Base-by-base conservation (phyloP, 2,329 filamentous ascomycete genomes). In the Colletotrichum liaoningense region DNA sequence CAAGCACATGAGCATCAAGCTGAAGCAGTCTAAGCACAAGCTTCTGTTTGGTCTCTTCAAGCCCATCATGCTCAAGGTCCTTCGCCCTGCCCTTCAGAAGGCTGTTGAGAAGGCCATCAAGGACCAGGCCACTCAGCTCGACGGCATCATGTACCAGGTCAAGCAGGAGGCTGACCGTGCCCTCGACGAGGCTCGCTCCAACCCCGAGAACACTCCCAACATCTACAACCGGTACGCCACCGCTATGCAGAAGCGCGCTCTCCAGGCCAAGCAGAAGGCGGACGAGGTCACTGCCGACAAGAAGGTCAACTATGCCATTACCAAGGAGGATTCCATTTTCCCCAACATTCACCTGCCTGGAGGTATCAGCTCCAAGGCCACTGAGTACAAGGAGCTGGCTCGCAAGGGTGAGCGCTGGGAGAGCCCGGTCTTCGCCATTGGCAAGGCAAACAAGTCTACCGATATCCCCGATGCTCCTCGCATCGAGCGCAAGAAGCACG, bases 11-110 rank as follows among this genome's bases (percentile, higher is more conserved):
- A 90, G 93, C 77, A 92, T 99, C 85, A 98, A 97, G 86, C 83
- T 99, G 76, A 95, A 95, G 88, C 91, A 98, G 87, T 98, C 95
- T 65, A 97, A 93, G 83, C 95, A 98, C 89, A 99, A 98, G 90
- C 80, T 97, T 14, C 88, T 98, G 26, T 98, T 98, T 83, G 87
- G 86, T 67, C 81, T 98, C 49, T 93, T 96, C 88, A 98, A 98
- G 88, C 94, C 95, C 5, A 81, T 98, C 30, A 88, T 97, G 76
- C 89, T 98, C 81, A 95, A 93, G 84, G 91, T 95, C 33, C 90
- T 99, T 78, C 93, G 93, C 60, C 95, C 96, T 42, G 93, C 91
- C 22, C 87, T 99, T 72, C 92, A 97, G 83, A 97, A 97, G 88
- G 93, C 93, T 2, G 85, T 97, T 1, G 96, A 98, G 86, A 94